Base-by-base conservation (phyloP, 768 basidiomycete species). In the Lepiota subincarnata region DNA sequence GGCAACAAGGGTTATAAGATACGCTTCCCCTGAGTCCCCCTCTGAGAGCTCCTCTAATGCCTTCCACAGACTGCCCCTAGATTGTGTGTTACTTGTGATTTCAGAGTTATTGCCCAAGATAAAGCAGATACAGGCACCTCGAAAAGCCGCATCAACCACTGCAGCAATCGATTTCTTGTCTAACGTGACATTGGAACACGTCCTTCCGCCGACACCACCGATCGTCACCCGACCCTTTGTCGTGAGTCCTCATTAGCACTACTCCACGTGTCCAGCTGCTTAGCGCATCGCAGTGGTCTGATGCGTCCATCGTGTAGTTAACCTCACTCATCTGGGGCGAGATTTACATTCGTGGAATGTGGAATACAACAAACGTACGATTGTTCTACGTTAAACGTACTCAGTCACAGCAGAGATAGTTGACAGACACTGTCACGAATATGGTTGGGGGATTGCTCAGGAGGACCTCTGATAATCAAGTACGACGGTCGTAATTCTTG, bases 1-100 rank as follows among this genome's bases (percentile, higher is more conserved):
- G 96, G 96, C 91, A 96, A 61, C 92, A 95, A 78, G 95, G 95
- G 92, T 92, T 59, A 65, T n/a, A n/a, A n/a, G n/a, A n/a, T n/a
- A n/a, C n/a, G 72, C 50, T 37, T 48, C 38, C 49, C 46, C 44
- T 14, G 18, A 50, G 43, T 47, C n/a, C 31, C 16, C 24, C 42
- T 56, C 55, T 41, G 18, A 44, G 44, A 13, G 36, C 41, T 38
- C 46, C 62, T 18, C 65, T 42, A 40, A 42, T 26, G 16, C 19
- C 19, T 24, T 37, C 36, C 50, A 16, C 57, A 95, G 92, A 10
- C 76, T 98, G 26, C 95, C 96, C 7, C 77, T 98, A 37, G 94
- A 97, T 65, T 76, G 84, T 1, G 84, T 97, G 38, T 85, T 96
- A 75, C 69, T 97, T 16, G 74, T 91, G n/a, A 86, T 93, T 24